A percentile compares a stretch with the other conserved stretches of the same genome.
These are phyloP conservation scores for Inga laurina DNA, from an alignment of 306 rosid species.

Conservation along the genomic window DNA sequence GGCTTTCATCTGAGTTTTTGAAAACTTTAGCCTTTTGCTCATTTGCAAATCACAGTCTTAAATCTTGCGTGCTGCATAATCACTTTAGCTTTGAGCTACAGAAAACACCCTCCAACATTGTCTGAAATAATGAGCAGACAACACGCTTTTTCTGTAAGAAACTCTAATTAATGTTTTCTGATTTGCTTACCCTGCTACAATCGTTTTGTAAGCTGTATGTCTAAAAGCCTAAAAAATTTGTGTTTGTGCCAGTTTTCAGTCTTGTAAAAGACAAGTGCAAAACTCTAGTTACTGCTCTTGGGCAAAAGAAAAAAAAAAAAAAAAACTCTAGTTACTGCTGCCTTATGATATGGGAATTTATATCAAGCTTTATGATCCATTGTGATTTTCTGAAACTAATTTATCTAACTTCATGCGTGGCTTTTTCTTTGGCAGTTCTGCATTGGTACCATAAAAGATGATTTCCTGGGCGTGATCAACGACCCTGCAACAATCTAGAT, in stretches of 20 bases:
- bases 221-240: neutral
- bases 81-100: neutral
- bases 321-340: neutral
- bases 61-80: neutral
- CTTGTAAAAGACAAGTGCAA: neutral
- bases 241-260: neutral
- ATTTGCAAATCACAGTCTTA: conserved; percentile 15
- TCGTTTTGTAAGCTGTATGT: neutral
- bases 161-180: conserved; percentile 1
- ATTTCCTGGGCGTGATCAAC: conserved; percentile 96
- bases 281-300: neutral
- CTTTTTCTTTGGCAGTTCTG: conserved; percentile 65
- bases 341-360: conserved; percentile 8
- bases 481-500: conserved; percentile 67
- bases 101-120: neutral
- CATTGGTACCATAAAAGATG: conserved; percentile 96
- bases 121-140: neutral
- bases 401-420: conserved; percentile 1
- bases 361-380: neutral
- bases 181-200: conserved; percentile 3
- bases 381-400: neutral
- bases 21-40: neutral
- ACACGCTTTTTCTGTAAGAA: neutral
- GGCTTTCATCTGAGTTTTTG: conserved; percentile 1
- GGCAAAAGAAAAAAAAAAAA: no score